Evolutionary conservation across 805 yeast species (phyloP), one percentile per base, ranked within the genome.

Genomic region (Yamadazyma insecticola): DNA sequence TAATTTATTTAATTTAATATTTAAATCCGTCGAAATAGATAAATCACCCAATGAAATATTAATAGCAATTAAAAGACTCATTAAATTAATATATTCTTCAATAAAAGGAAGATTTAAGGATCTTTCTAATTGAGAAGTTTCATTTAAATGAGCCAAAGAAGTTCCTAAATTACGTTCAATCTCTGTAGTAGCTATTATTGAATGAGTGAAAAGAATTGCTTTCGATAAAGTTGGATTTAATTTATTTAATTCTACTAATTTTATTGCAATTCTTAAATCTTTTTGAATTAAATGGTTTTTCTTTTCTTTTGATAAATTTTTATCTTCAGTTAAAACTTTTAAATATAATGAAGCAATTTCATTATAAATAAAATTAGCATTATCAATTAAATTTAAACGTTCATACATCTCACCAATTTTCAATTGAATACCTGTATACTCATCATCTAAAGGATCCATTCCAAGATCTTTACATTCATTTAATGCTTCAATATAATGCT

Each of bases 371-470:
- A 68, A 65, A 22, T 74, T 66, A 0, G 95, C 94, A 31, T 81
- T 82, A 10, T 74, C 74, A 19, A 49, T 42, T 76, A 73, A 68
- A 13, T 67, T 70, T 44, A 87, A 55, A 24, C 79, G 67, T 47
- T 86, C 95, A 50, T 76, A 84, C 87, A 87, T 81, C 48, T 88
- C 95, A 8, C 82, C 95, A 21, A 86, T 63, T 48, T 89, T 86
- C 53, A 90, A 65, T 48, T 89, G 95, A 32, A 90, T 75, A 0
- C 97, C 96, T 0, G 97, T 89, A 53, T 84, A 89, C 48, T 84
- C 90, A 48, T 86, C 92, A 35, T 76, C 67, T 19, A 82, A 45
- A 8, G 70, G 71, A 39, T 75, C 72, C 59, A 86, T 52, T 0
- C 67, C 68, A 27, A 76, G 57, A 16, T 67, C 60, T 22, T 77